Conservation (phyloP, 495 filamentous ascomycete species). For the Penicillium cosmopolitanum region DNA sequence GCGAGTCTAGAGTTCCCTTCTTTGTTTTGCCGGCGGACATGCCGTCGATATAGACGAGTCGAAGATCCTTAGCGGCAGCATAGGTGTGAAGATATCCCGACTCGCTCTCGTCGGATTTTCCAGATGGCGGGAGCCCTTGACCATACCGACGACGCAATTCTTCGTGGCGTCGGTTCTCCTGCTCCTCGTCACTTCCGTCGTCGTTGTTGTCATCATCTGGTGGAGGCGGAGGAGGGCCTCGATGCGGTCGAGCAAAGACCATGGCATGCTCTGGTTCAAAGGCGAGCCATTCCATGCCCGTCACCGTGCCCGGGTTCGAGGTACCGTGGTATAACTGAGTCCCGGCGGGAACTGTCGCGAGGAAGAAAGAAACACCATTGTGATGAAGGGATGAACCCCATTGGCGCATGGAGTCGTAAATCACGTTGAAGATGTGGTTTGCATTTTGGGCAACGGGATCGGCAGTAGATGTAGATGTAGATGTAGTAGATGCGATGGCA, state of each 20-base stretch:
- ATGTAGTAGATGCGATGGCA: not conserved
- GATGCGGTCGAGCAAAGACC: conserved; percentile 46
- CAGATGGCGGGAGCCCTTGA: not conserved
- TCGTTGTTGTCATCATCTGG: not conserved
- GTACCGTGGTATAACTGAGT: conserved; percentile 68
- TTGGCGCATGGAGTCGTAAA: conserved; percentile 70
- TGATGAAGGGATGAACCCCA: conserved; percentile 71
- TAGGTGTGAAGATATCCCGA: conserved; percentile 62
- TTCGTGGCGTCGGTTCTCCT: conserved; percentile 7
- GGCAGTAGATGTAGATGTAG: conserved; percentile 1
- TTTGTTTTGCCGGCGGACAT: conserved; percentile 60
- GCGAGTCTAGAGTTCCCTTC: conserved; percentile 64
- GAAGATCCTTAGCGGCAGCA: conserved; percentile 49
- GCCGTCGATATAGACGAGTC: conserved; percentile 65
- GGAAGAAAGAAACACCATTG: conserved; percentile 70
- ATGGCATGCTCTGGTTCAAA: conserved; percentile 72
- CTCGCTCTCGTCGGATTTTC: conserved; percentile 12
- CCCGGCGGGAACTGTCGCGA: conserved; percentile 58
- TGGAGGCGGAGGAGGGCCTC: conserved; percentile 12
- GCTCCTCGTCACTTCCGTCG: not conserved
- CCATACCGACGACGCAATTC: conserved; percentile 25
- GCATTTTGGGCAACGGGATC: conserved; percentile 40
- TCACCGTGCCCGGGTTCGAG: conserved; percentile 36
- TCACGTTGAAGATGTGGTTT: conserved; percentile 67
- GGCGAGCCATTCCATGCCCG: conserved; percentile 66